phyloP scores from a whole-genome alignment of 2,329 filamentous ascomycete species.

The Endothia cerciana region DNA sequence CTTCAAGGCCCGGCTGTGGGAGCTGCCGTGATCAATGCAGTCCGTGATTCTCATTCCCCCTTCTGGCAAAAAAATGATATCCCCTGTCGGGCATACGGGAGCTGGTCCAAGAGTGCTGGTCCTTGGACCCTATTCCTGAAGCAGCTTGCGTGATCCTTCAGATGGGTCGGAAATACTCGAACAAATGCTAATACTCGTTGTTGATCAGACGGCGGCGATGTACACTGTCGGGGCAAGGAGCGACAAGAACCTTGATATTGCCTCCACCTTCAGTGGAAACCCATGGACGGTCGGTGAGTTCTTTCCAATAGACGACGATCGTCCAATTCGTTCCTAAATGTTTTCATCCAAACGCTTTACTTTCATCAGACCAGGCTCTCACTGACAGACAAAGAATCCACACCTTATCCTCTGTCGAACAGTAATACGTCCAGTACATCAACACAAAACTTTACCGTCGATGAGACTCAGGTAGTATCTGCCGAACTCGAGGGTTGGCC shows the following conservation, averaged over 20 bases:
- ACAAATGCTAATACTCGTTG: neutral
- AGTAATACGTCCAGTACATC: constrained; percentile 15
- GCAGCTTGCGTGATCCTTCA: no score
- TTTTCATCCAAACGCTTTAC: neutral
- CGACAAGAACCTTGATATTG: constrained; percentile 14
- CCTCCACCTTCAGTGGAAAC: neutral
- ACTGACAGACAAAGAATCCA: constrained; percentile 4
- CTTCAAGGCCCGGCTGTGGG: constrained; percentile 11
- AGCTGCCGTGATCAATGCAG: constrained; percentile 3
- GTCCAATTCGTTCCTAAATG: neutral
- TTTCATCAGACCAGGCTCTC: neutral
- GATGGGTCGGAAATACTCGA: no score
- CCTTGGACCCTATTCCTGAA: no score
- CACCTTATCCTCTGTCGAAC: constrained; percentile 10
- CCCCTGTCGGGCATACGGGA: neutral
- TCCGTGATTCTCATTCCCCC: neutral
- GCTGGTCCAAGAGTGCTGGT: no score
- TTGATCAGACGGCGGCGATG: constrained; percentile 4
- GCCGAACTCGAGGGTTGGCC: constrained; percentile 1
- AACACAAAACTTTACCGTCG: constrained; percentile 14
- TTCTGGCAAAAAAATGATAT: neutral
- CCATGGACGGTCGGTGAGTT: constrained; percentile 11
- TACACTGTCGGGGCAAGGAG: constrained; percentile 13
- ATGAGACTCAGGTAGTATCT: neutral
- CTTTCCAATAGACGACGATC: neutral